Evolutionary conservation across 768 basidiomycete genomes (phyloP), one percentile per base, ranked within the genome.

Genomic region (Russula earlei): DNA sequence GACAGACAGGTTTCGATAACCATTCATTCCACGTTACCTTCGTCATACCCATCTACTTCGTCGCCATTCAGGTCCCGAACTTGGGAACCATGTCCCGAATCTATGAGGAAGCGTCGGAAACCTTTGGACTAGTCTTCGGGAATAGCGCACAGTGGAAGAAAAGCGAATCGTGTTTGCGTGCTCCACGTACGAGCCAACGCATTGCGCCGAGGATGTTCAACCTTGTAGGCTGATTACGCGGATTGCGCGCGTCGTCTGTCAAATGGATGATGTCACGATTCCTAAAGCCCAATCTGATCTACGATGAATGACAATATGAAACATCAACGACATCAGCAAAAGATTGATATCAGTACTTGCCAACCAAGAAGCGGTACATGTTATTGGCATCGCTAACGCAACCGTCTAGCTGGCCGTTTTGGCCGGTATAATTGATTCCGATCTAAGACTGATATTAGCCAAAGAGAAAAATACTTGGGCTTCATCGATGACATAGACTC

Each of bases 371-470:
- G 42, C 64, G 62, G 47, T 69, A 63, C 47, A 78, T 67, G 61
- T 77, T 78, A 45, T 68, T 64, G 1, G 74, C 77, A 55, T 80
- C 79, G 58, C 76, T 77, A 63, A 76, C 73, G 59, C 78, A 80
- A 15, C 78, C 78, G 8, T 63, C 57, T 1, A 78, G 66, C 33
- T 67, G 70, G 29, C 63, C 62, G 27, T 59, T 64, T 34, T 71
- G 67, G 0, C 76, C 76, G 12, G 65, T 63, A 62, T 78, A 78
- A 58, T 70, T 70, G 64, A 78, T 75, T 3, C 77, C 77, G 63
- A 79, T 77, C 72, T 71, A 54, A 19, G 6, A 33, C 11, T 1
- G 9, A 40, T n/a, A 22, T 34, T 25, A n/a, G 22, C 14, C n/a
- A 37, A 25, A 19, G n/a, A 46, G 40, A 31, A 12, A 48, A 17